phyloP scores from a whole-genome alignment of 208 protist species.

The Paratrypanosoma confusum region DNA sequence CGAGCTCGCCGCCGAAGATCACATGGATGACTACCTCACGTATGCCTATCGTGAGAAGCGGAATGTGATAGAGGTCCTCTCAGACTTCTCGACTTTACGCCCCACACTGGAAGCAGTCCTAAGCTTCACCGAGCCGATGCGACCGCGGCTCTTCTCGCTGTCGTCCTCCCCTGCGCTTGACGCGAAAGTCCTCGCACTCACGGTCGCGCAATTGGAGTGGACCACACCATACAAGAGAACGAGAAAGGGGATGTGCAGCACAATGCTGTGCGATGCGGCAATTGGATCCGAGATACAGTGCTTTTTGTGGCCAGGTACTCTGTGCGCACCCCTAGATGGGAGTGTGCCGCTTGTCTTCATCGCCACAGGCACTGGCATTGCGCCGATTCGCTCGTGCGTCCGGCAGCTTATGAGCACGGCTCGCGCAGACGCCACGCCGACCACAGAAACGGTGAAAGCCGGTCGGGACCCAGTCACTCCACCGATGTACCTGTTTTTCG shows the following conservation, averaged over 20 bases:
- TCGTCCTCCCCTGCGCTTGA: constrained; percentile 55
- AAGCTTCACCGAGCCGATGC: constrained; percentile 48
- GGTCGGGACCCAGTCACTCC: constrained; percentile 19
- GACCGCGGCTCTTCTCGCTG: constrained; percentile 67
- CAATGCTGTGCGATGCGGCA: constrained; percentile 17
- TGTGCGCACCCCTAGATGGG: constrained; percentile 20
- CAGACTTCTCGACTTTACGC: constrained; percentile 49
- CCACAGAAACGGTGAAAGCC: neutral
- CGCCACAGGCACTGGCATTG: constrained; percentile 75
- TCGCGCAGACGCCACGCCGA: neutral
- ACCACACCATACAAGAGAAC: constrained; percentile 61
- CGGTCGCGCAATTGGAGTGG: constrained; percentile 63
- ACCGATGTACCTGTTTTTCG: constrained; percentile 74
- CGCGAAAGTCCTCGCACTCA: constrained; percentile 24
- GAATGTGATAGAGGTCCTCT: constrained; percentile 78
- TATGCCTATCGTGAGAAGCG: constrained; percentile 83
- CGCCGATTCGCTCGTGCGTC: constrained; percentile 56
- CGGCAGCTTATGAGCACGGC: constrained; percentile 62
- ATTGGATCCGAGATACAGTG: constrained; percentile 34
- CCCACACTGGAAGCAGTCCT: constrained; percentile 50
- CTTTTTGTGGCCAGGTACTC: constrained; percentile 55
- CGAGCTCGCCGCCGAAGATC: constrained; percentile 45
- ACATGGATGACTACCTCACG: constrained; percentile 56
- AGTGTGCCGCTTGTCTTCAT: constrained; percentile 53
- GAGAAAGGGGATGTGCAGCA: constrained; percentile 66